Percentiles rank a stretch among this genome's conserved stretches.
phyloP scores from a whole-genome alignment of 257 asterid genomes.

The Petunia axillaris region DNA sequence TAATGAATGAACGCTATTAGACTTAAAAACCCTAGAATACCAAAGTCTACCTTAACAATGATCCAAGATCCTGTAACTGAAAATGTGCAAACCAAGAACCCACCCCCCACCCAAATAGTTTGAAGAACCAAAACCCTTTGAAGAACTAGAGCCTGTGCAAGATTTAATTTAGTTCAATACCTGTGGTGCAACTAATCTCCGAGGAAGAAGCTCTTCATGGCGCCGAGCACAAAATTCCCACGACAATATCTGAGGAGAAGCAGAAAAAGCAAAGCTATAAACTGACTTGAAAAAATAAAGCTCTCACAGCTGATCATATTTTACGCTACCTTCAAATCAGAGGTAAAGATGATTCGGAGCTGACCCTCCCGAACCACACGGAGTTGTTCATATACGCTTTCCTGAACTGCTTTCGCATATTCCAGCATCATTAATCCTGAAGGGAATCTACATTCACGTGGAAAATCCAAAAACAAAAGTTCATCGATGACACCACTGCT shows the following conservation, averaged over 20 bases:
- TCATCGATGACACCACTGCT: conserved; percentile 90
- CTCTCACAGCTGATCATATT: background rate
- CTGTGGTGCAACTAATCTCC: conserved; percentile 95
- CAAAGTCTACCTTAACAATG: background rate
- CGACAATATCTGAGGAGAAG: conserved; percentile 60
- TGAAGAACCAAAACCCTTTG: background rate
- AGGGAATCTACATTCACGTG: conserved; percentile 83
- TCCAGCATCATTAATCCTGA: conserved; percentile 97
- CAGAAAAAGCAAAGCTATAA: background rate
- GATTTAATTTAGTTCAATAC: conserved; percentile 35
- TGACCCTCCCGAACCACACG: conserved; percentile 98
- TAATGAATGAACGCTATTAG: conserved; percentile 3
- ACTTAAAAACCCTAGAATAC: background rate
- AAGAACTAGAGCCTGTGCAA: background rate
- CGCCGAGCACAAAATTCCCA: conserved; percentile 98
- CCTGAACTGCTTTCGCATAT: conserved; percentile 93
- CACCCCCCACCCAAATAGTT: too few species aligned
- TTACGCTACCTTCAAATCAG: conserved; percentile 79
- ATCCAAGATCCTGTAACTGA: background rate
- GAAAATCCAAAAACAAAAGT: conserved; percentile 94
- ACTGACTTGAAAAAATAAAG: conserved; percentile 5
- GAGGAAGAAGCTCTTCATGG: conserved; percentile 96
- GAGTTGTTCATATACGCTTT: conserved; percentile 91
- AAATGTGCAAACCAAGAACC: background rate
- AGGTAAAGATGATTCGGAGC: conserved; percentile 86